Base-by-base conservation (phyloP, 2,329 filamentous ascomycete genomes). In the Talaromyces verruculosus region DNA sequence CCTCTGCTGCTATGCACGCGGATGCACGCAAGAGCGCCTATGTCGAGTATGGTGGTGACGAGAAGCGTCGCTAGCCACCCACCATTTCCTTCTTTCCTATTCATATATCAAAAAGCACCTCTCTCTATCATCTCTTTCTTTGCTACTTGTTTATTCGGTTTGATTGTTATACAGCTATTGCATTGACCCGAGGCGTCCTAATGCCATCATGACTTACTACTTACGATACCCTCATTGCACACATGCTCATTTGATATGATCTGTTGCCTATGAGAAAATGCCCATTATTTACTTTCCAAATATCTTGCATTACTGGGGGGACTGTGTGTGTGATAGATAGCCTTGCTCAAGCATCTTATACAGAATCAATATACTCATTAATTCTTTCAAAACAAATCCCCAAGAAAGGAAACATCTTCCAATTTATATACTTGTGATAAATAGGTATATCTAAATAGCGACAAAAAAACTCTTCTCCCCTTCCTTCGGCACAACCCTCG, bases 401-500 rank as follows among this genome's bases (percentile, higher is more conserved):
- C 15, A 49, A 17, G 11, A 13, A 28, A 49, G n/a, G n/a, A 15
- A 17, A 13, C 17, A 2, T 10, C 33, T 25, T 45, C 39, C 57
- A 60, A 45, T 19, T 30, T 30, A n/a, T 41, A 33, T 33, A 1
- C 30, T 33, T 33, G 30, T 33, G 5, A 11, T 19, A 43, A 15
- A 15, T 37, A 58, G 15, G 17, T 30, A 64, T 51, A 28, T 11
- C 58, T 67, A 80, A 66, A 82, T 81, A 39, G 74, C 73, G 66
- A 81, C 76, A 69, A 82, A 82, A 69, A 82, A 82, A 53, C 78
- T 85, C 72, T 87, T 83, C 69, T 80, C 81, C 3, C 83, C 85
- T 55, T 84, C 81, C 53, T 78, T 78, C 5, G 83, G 82, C 33
- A 80, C 75, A 53, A 89, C 80, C 63, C 84, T 78, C 3, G 83